Base-by-base conservation (phyloP, 352 stramenopile species). In the Phytophthora sojae region DNA sequence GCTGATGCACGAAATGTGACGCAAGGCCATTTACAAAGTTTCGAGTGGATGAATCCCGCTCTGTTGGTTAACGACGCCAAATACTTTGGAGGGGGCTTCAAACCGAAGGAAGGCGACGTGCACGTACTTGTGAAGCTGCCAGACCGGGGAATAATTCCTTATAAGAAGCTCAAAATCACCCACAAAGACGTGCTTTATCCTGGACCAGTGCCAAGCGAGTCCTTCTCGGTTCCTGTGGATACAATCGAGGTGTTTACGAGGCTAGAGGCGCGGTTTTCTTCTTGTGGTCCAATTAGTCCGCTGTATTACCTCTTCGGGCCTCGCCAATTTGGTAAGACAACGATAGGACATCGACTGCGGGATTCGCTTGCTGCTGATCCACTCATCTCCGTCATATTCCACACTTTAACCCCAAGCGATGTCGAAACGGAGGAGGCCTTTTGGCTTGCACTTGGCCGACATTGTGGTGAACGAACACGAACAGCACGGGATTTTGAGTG, bases 281-380 rank as follows among this genome's bases (percentile, higher is more conserved):
- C 37, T 7, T 44, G 3, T 32, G 29, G 15, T 8, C 15, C 37
- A 4, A 15, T 45, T 17, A 7, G 26, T 45, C 49, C 5, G 14
- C 61, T 71, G 45, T 69, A 26, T 47, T 9, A 69, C 17, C 25
- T 79, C 11, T 69, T 66, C 44, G 71, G 67, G 0, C 68, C 68
- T 25, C 68, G 56, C 49, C 63, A 72, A 9, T 76, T 76, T 60
- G 68, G 62, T 14, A 64, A 75, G 63, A 74, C 69, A 49, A 72
- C 57, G 2, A 65, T 76, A 30, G 62, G 25, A 15, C 50, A 64
- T 58, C 57, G 63, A 14, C 60, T 76, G 26, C 3, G 2, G 51
- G 14, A 61, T 49, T 72, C 23, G 53, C 29, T 73, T 61, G 39
- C 17, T 49, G 14, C 3, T 25, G 60, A 77, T 26, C 15, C 47